phyloP scores from a whole-genome alignment of 2,329 filamentous ascomycete species.

The Scolecobasidium constrictum region DNA sequence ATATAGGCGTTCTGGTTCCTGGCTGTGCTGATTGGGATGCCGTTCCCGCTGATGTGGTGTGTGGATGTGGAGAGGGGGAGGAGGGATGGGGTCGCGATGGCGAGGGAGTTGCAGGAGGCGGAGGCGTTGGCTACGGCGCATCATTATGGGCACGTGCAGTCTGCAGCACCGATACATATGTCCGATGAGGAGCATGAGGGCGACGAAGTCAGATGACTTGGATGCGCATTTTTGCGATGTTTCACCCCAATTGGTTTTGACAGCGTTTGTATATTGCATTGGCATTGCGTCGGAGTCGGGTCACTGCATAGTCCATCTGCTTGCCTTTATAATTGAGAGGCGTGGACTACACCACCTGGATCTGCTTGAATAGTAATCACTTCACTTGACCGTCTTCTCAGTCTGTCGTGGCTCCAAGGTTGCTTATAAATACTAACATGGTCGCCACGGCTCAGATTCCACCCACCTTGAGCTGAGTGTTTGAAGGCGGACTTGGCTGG shows the following conservation, averaged over 20 bases:
- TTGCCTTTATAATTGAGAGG: background rate
- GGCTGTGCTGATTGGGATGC: conserved; percentile 70
- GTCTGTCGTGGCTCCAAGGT: too few relatives aligned
- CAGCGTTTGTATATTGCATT: background rate
- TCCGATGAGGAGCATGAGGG: conserved; percentile 7
- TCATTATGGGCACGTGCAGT: background rate
- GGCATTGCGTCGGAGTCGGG: background rate
- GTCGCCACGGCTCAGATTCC: too few relatives aligned
- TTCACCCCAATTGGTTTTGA: too few relatives aligned
- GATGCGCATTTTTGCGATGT: too few relatives aligned
- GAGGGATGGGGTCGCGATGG: conserved; percentile 29
- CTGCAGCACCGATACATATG: conserved; percentile 1
- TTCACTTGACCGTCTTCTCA: too few relatives aligned
- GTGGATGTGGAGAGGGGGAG: conserved; percentile 63
- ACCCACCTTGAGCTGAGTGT: too few relatives aligned
- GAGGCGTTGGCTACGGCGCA: conserved; percentile 6
- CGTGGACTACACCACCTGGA: too few relatives aligned
- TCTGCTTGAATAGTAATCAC: too few relatives aligned
- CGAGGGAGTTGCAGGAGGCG: conserved; percentile 22
- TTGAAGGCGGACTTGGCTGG: too few relatives aligned
- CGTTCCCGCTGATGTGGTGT: conserved; percentile 72
- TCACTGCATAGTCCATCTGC: background rate
- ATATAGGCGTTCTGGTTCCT: conserved; percentile 76
- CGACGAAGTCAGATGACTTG: too few relatives aligned
- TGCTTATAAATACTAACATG: too few relatives aligned